These are phyloP conservation scores for Phialocephala sp. DNA, from an alignment of 2,329 filamentous ascomycete species.

Conservation along the genomic window DNA sequence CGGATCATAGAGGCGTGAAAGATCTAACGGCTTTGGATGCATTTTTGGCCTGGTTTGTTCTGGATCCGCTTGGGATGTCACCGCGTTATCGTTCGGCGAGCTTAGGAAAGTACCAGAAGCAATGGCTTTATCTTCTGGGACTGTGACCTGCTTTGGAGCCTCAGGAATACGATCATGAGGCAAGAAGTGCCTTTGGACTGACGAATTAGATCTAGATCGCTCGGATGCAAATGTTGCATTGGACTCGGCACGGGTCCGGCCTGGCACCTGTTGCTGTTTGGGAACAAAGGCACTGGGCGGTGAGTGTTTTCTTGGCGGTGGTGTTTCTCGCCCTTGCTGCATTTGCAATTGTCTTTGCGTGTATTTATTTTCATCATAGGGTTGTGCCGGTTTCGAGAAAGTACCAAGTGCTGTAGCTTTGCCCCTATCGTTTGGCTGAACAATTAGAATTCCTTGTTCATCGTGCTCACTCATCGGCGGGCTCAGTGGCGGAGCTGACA, in stretches of 20 bases:
- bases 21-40: constrained; percentile 29
- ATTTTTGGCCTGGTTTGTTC: constrained; percentile 19
- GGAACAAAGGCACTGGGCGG: constrained; percentile 36
- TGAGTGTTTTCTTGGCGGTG: constrained; percentile 46
- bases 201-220: constrained; percentile 56
- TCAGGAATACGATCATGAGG: constrained; percentile 36
- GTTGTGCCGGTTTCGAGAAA: constrained; percentile 74
- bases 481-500: constrained; percentile 63
- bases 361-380: constrained; percentile 86
- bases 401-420: constrained; percentile 79
- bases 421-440: constrained; percentile 77
- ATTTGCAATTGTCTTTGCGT: constrained; percentile 82
- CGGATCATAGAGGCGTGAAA: constrained; percentile 36
- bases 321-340: constrained; percentile 74
- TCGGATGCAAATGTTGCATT: constrained; percentile 48
- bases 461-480: constrained; percentile 75
- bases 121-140: constrained; percentile 29
- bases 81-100: constrained; percentile 34
- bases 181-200: constrained; percentile 45
- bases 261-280: constrained; percentile 39
- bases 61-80: constrained; percentile 23
- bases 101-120: constrained; percentile 35
- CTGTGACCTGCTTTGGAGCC: constrained; percentile 23
- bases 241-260: constrained; percentile 53
- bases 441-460: constrained; percentile 66